These are phyloP conservation scores for Sesbania bispinosa DNA, from an alignment of 306 rosid genomes.

Conservation along the genomic window DNA sequence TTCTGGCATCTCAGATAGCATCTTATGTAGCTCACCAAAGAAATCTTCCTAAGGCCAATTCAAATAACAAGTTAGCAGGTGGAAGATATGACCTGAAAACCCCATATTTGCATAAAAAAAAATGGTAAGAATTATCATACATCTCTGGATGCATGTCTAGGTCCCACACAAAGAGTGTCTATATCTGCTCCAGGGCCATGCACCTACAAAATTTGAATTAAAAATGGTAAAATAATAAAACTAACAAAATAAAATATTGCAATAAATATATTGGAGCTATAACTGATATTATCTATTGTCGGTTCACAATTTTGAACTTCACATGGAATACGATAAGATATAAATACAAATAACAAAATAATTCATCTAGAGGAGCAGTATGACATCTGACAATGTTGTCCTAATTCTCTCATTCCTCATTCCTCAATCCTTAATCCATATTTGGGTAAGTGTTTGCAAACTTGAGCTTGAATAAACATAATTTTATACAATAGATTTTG, in stretches of 20 bases:
- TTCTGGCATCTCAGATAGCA: constrained; percentile 86
- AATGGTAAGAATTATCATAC: constrained; percentile 39
- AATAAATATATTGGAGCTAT: background rate
- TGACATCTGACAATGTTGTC: constrained; percentile 4
- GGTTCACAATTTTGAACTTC: constrained; percentile 1
- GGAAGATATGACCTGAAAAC: background rate
- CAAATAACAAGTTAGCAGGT: constrained; percentile 23
- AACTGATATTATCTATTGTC: background rate
- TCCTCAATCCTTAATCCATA: no score
- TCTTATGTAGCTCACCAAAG: constrained; percentile 71
- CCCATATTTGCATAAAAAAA: constrained; percentile 2
- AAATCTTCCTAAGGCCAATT: constrained; percentile 72
- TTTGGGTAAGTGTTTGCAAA: no score
- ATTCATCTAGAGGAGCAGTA: background rate
- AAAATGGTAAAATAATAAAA: background rate
- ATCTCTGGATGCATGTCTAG: constrained; percentile 88
- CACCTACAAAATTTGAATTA: constrained; percentile 51
- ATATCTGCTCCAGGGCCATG: constrained; percentile 98
- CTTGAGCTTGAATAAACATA: no score
- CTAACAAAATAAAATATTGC: background rate
- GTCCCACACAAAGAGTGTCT: constrained; percentile 94
- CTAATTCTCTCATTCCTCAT: background rate
- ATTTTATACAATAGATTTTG: no score
- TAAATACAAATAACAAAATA: constrained; percentile 15
- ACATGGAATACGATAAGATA: background rate